Evolutionary conservation across 139 green algal species (phyloP).

Genomic region (Eudorina sp.): DNA sequence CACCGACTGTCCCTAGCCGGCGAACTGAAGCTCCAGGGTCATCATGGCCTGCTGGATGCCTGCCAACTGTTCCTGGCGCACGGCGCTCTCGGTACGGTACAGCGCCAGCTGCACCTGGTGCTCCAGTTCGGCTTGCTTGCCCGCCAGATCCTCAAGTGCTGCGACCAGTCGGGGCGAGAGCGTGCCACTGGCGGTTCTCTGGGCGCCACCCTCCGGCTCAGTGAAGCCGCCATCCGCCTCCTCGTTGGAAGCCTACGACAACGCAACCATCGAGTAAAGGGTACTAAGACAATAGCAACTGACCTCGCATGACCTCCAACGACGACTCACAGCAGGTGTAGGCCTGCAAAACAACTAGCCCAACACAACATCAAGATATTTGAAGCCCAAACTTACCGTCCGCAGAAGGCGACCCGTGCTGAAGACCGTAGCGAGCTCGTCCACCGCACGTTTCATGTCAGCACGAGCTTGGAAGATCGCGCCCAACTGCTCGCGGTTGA

Average conservation of each 20-base stretch:
- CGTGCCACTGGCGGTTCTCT: neutral
- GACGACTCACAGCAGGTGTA: no score
- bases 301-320: no score
- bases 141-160: constrained; percentile 33
- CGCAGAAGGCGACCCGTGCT: constrained; percentile 18
- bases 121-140: constrained; percentile 42
- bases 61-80: constrained; percentile 46
- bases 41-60: constrained; percentile 46
- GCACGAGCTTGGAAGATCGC: constrained; percentile 52
- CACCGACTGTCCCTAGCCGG: no score
- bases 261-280: no score
- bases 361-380: no score
- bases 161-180: constrained; percentile 17
- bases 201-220: neutral
- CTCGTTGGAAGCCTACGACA: no score
- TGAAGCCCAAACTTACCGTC: no score
- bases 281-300: no score
- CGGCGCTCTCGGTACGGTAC: constrained; percentile 28
- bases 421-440: constrained; percentile 47
- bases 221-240: neutral
- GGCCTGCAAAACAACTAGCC: no score
- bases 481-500: constrained; percentile 48
- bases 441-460: constrained; percentile 50
- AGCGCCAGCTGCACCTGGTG: constrained; percentile 45
- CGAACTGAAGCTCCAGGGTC: constrained; percentile 46